Conservation (phyloP, 2,329 filamentous ascomycete genomes). For the Talaromyces funiculosus region DNA sequence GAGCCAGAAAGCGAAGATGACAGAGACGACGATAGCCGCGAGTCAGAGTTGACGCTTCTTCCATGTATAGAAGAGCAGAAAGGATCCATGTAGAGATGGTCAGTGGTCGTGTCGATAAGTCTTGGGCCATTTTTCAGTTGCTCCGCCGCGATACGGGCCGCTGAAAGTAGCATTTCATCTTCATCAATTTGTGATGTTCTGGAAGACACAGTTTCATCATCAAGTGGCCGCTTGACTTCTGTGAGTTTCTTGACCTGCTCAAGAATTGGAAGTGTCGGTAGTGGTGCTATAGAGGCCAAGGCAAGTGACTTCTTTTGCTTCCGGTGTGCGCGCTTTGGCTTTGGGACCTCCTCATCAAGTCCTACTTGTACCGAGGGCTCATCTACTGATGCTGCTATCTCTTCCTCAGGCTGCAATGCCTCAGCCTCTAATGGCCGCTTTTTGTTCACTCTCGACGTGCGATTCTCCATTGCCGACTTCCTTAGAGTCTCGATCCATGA, state of each 20-base stretch:
- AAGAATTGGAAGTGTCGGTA: slow-evolving; percentile 32
- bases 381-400: slow-evolving; percentile 12
- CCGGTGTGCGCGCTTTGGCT: slow-evolving; percentile 6
- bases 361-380: not conserved
- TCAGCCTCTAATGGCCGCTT: slow-evolving; percentile 24
- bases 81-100: slow-evolving; percentile 22
- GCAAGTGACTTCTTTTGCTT: slow-evolving; percentile 26
- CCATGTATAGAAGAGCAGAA: slow-evolving; percentile 24
- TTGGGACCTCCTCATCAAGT: not conserved
- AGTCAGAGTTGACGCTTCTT: slow-evolving; percentile 21
- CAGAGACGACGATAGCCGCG: slow-evolving; percentile 20
- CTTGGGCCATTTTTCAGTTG: slow-evolving; percentile 32
- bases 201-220: slow-evolving; percentile 19
- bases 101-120: slow-evolving; percentile 24
- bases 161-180: slow-evolving; percentile 38
- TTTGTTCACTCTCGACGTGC: slow-evolving; percentile 19
- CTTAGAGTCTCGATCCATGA: slow-evolving; percentile 17
- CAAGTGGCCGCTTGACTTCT: slow-evolving; percentile 19
- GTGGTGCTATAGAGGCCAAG: slow-evolving; percentile 25
- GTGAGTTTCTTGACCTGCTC: slow-evolving; percentile 26
- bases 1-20: slow-evolving; percentile 24
- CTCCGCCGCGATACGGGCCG: slow-evolving; percentile 38
- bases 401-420: slow-evolving; percentile 5
- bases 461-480: slow-evolving; percentile 22
- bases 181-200: slow-evolving; percentile 31